Percentiles rank a stretch among this genome's conserved stretches.
phyloP scores from a whole-genome alignment of 2,329 filamentous ascomycete genomes.

The Bipolaris victoriae region DNA sequence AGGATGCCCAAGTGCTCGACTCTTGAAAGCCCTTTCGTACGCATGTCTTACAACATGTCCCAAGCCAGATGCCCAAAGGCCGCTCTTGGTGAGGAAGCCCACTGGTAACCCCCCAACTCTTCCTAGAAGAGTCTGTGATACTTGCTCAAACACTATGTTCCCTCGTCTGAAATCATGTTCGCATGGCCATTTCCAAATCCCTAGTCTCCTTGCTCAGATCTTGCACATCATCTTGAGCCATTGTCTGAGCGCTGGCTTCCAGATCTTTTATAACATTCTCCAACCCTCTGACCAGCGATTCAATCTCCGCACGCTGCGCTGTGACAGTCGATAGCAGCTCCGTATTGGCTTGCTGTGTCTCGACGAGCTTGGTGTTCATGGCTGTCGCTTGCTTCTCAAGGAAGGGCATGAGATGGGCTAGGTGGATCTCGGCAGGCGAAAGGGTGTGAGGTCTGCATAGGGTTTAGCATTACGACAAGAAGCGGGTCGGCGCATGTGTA shows the following conservation, averaged over 20 bases:
- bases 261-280: constrained; percentile 64
- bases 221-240: constrained; percentile 49
- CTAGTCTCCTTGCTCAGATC: constrained; percentile 43
- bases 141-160: not conserved
- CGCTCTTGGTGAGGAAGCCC: not conserved
- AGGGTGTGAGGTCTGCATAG: constrained; percentile 62
- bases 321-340: constrained; percentile 59
- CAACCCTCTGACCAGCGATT: constrained; percentile 59
- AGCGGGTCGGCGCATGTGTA: not conserved
- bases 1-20: not conserved
- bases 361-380: constrained; percentile 57
- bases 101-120: not conserved
- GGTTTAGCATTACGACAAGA: not conserved
- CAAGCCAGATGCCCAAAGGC: too few relatives aligned
- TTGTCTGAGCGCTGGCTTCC: constrained; percentile 55
- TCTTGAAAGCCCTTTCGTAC: not conserved
- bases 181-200: constrained; percentile 46
- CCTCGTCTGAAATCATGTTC: constrained; percentile 28
- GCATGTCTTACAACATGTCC: not conserved
- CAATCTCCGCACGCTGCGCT: constrained; percentile 63
- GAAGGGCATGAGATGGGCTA: constrained; percentile 65
- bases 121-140: not conserved
- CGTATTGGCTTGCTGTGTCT: constrained; percentile 60
- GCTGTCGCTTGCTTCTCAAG: constrained; percentile 58
- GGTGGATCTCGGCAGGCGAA: constrained; percentile 61